These are phyloP conservation scores for Geranium incanum DNA, from an alignment of 441 rosid genomes.

Conservation along the genomic window DNA sequence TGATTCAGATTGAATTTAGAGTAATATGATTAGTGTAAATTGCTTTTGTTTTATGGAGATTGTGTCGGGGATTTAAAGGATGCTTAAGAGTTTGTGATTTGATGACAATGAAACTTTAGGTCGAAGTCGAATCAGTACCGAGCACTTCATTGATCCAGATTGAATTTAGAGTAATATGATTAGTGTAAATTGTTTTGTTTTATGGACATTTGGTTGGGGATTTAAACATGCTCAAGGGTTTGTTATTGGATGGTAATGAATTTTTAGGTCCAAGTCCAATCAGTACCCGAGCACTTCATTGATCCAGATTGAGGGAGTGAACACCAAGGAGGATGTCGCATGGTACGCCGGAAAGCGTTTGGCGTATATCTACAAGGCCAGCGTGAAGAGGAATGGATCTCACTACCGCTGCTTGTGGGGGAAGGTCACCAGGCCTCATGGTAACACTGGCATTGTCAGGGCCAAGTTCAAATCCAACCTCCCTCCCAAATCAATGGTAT, in stretches of 20 bases:
- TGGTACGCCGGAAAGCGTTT: conserved; percentile 79
- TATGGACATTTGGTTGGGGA: too few relatives aligned
- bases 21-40: too few relatives aligned
- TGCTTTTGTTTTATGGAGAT: too few relatives aligned
- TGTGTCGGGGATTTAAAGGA: too few relatives aligned
- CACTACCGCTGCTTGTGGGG: conserved; percentile 93
- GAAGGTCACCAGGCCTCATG: conserved; percentile 74
- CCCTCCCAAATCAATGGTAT: conserved; percentile 83
- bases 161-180: conserved; percentile 21
- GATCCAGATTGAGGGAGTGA: conserved; percentile 81
- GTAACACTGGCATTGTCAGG: conserved; percentile 84
- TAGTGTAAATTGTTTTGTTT: too few relatives aligned
- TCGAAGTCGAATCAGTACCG: conserved; percentile 59
- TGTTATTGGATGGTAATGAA: too few relatives aligned
- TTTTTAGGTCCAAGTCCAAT: conserved; percentile 65
- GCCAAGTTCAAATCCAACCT: conserved; percentile 82
- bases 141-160: conserved; percentile 65
- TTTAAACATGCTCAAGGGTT: too few relatives aligned
- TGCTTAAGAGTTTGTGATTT: too few relatives aligned
- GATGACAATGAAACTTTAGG: conserved; percentile 23
- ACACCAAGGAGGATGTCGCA: conserved; percentile 68
- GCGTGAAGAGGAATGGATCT: conserved; percentile 65
- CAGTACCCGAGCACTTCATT: conserved; percentile 73
- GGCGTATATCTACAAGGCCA: conserved; percentile 88
- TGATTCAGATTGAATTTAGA: conserved; percentile 51